These are phyloP conservation scores for Flaveria linearis DNA, from an alignment of 129 eudicot species.

Conservation along the genomic window DNA sequence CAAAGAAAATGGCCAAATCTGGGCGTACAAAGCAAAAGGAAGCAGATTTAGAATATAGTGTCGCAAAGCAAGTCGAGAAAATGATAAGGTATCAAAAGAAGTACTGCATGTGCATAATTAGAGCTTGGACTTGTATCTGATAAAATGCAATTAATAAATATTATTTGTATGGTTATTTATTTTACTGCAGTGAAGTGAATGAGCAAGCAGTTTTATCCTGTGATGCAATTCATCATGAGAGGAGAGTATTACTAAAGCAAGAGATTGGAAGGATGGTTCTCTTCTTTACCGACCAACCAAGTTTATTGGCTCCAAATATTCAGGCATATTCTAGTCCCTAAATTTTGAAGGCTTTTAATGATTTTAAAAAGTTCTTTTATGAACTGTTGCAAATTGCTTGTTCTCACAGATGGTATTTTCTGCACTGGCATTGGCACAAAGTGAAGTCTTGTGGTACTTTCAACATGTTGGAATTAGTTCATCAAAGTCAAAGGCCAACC, in stretches of 20 bases:
- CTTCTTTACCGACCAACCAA: constrained; percentile 96
- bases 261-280: constrained; percentile 99
- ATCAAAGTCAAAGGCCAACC: constrained; percentile 78
- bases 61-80: constrained; percentile 99
- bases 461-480: constrained; percentile 92
- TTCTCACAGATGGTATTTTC: constrained; percentile 91
- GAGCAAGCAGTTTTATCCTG: constrained; percentile 90
- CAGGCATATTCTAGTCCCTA: constrained; percentile 51
- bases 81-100: constrained; percentile 78
- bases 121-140: background rate
- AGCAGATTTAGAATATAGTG: constrained; percentile 98
- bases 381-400: constrained; percentile 21
- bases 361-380: background rate
- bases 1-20: constrained; percentile 98
- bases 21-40: constrained; percentile 98
- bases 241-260: constrained; percentile 87
- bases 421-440: constrained; percentile 94
- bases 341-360: background rate
- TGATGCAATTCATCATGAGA: constrained; percentile 90
- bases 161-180: constrained; percentile 24
- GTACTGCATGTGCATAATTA: constrained; percentile 5
- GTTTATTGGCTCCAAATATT: constrained; percentile 97
- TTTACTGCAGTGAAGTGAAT: constrained; percentile 80
- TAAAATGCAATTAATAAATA: background rate
- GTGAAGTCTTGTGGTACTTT: constrained; percentile 95